Base-by-base conservation (phyloP, 176 grass and related monocot genomes). In the Elymus sibiricus region DNA sequence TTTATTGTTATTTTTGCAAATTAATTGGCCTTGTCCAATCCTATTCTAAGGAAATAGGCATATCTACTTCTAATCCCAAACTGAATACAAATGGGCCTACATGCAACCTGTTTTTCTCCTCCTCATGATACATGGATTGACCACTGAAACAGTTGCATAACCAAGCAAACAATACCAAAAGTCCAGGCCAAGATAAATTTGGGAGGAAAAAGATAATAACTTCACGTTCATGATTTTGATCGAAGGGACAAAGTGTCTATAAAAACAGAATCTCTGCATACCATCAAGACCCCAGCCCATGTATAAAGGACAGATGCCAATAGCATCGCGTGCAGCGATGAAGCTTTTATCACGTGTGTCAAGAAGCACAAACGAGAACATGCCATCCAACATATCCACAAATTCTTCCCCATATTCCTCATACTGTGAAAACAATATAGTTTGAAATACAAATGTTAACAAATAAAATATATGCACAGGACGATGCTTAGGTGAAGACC, bases 231-330 rank as follows among this genome's bases (percentile, higher is more conserved):
- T 35, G 11, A 6, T 43, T 80, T 84, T 31, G 49, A 21, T 26
- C 29, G 28, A 24, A 67, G 47, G n/a, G 12, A 51, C 9, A 49
- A 84, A 84, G 77, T 16, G 55, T 24, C 21, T 79, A 35, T 22
- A 90, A 79, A 38, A 82, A 75, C 21, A 44, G 24, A 81, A 35
- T 68, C 29, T 74, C 10, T 71, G 76, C 85, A 38, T 96, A 99
- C 97, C 97, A 90, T 99, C 94, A 71, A 93, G 94, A 85, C 97
- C 97, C 97, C 97, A 96, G 78, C 97, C 97, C 92, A 99, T 92
- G 86, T 99, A 99, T 27, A 96, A 86, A 40, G 97, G 97, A 76
- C 94, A 96, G 58, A 99, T 96, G 37, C 97, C 97, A 90, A 96
- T 96, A 80, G 97, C 94, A 86, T 99, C 97, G 56, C 94, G 94